Evolutionary conservation across 2,329 filamentous ascomycete species (phyloP).

Genomic region (Apiospora hydei): DNA sequence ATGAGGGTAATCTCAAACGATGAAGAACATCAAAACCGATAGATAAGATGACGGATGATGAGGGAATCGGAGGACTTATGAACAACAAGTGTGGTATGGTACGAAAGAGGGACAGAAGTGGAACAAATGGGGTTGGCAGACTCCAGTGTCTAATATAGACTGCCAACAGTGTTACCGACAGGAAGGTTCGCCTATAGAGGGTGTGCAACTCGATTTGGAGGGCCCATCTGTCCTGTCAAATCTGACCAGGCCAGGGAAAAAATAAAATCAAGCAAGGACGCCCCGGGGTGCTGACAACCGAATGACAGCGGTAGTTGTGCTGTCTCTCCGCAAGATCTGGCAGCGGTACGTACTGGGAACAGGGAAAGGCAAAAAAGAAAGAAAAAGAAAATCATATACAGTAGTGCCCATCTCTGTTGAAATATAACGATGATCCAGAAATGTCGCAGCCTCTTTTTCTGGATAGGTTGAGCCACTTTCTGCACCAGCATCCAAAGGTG

Average conservation of each 20-base stretch:
- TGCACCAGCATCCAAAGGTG: neutral
- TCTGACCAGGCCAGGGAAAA: neutral
- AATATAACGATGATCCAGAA: slow-evolving; percentile 9
- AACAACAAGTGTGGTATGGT: slow-evolving; percentile 27
- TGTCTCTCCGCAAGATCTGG: slow-evolving; percentile 4
- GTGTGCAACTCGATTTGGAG: slow-evolving; percentile 29
- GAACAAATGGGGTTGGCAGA: slow-evolving; percentile 26
- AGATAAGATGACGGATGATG: slow-evolving; percentile 31
- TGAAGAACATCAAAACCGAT: neutral
- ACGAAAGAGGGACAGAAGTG: slow-evolving; percentile 30
- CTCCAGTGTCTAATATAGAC: slow-evolving; percentile 38
- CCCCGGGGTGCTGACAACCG: slow-evolving; percentile 14
- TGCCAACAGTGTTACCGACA: slow-evolving; percentile 36
- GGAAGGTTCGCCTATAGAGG: slow-evolving; percentile 34
- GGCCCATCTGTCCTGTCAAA: neutral
- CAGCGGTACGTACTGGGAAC: slow-evolving; percentile 5
- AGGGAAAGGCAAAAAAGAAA: neutral
- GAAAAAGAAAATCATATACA: neutral
- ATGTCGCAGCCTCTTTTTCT: slow-evolving; percentile 20
- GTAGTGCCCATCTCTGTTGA: neutral
- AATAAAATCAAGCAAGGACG: neutral
- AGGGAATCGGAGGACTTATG: slow-evolving; percentile 29
- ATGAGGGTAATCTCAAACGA: slow-evolving; percentile 25
- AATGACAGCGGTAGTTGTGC: neutral
- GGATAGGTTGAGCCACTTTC: neutral